Conservation (phyloP, 768 basidiomycete species). For the Clavulina sp. region DNA sequence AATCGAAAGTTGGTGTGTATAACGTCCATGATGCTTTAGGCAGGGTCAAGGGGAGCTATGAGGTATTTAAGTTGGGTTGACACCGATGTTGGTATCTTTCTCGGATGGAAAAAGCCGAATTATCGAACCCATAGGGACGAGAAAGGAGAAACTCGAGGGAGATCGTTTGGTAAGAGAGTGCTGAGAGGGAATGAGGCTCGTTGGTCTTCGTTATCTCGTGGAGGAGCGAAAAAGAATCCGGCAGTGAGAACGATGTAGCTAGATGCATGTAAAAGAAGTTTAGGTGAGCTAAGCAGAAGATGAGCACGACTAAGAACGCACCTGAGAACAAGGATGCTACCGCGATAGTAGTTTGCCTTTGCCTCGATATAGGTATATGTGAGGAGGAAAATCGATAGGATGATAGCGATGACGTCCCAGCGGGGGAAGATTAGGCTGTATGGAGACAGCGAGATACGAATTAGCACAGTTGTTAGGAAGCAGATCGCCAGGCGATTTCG, state of each 20-base stretch:
- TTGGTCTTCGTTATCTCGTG: neutral
- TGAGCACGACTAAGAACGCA: constrained; percentile 22
- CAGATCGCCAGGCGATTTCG: neutral
- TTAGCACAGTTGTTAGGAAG: constrained; percentile 2
- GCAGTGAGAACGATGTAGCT: constrained; percentile 84
- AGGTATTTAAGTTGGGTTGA: too few relatives aligned
- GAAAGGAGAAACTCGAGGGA: too few relatives aligned
- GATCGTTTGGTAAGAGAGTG: neutral
- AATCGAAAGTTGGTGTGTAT: too few relatives aligned
- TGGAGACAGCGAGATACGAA: constrained; percentile 2
- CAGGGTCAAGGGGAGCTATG: too few relatives aligned
- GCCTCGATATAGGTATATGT: constrained; percentile 99
- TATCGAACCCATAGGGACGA: too few relatives aligned
- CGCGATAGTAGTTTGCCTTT: constrained; percentile 95
- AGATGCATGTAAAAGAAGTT: neutral
- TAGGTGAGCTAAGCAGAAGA: too few relatives aligned
- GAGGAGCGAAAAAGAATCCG: constrained; percentile 84
- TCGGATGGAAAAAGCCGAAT: too few relatives aligned
- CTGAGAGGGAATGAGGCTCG: neutral
- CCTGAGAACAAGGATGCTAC: constrained; percentile 89
- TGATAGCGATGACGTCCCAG: constrained; percentile 92
- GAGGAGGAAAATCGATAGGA: constrained; percentile 91
- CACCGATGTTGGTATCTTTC: too few relatives aligned
- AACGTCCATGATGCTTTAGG: too few relatives aligned
- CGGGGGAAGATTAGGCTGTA: constrained; percentile 87